Percentiles rank a stretch among this genome's conserved stretches.
phyloP scores from a whole-genome alignment of 2,329 filamentous ascomycete genomes.

The Biscogniauxia sp. region DNA sequence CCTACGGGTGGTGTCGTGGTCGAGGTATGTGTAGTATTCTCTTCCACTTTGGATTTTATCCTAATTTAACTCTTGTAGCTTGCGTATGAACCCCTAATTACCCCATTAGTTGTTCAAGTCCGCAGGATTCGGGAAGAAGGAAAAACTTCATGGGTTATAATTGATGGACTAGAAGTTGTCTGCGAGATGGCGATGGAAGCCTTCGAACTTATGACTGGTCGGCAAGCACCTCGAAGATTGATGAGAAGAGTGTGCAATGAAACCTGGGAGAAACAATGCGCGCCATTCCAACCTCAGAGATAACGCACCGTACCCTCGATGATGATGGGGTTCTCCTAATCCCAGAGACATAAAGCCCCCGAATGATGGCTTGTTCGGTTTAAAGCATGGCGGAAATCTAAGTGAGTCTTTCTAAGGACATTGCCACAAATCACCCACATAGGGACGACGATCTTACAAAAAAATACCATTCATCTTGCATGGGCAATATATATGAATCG shows the following conservation, averaged over 20 bases:
- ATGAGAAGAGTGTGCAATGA: constrained; percentile 61
- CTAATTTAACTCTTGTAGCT: constrained; percentile 38
- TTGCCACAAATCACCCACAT: no score
- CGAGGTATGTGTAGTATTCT: constrained; percentile 44
- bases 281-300: constrained; percentile 32
- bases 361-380: not conserved
- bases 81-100: constrained; percentile 69
- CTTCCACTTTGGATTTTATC: not conserved
- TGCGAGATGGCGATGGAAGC: constrained; percentile 74
- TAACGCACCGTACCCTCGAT: constrained; percentile 3
- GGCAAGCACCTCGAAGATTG: constrained; percentile 64
- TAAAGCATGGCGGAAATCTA: not conserved
- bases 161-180: constrained; percentile 70
- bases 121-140: constrained; percentile 47
- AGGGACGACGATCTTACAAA: no score
- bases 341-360: not conserved
- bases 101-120: constrained; percentile 66
- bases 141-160: constrained; percentile 63
- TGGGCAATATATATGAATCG: no score
- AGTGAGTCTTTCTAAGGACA: no score
- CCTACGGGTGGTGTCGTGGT: constrained; percentile 71
- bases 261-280: constrained; percentile 40
- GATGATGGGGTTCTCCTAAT: not conserved
- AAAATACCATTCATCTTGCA: no score
- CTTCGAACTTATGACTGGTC: constrained; percentile 73